Evolutionary conservation across 2,329 filamentous ascomycete species (phyloP), one percentile per base, ranked within the genome.

Genomic region (Graphilbum fragrans): DNA sequence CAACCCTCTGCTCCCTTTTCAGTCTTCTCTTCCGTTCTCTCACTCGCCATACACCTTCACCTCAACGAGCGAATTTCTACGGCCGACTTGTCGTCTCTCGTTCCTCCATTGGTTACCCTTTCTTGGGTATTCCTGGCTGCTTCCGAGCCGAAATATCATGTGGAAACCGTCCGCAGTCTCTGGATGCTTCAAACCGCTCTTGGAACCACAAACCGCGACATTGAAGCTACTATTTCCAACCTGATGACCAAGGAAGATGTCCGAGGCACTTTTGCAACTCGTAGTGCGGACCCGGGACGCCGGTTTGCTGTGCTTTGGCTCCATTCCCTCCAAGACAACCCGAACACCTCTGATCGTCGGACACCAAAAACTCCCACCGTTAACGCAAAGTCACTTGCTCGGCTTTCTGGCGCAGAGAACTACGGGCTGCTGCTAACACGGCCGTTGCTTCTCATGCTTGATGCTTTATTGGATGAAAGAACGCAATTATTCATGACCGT

Each of bases 141-240:
- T n/a, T 70, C 79, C 12, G 80, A 81, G 47, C 87, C 88, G 0
- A 94, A 94, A 55, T 93, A 90, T 50, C 92, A 96, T 54, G 88
- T 98, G 25, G 93, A 98, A 62, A 81, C 87, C 17, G 85, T 93
- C 9, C 78, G 84, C 43, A 82, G 79, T 50, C 65, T 98, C 32
- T 94, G 92, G 85, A 78, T 86, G 49, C 64, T 98, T 39, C 87
- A 96, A 51, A 74, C 71, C 20, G 72, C 78, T 1, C 71, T 94
- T 12, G 74, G 80, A 2, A 64, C 70, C 32, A 64, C 71, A 2
- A 79, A 80, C 50, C 78, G 82, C 39, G 76, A 87, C 36, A 80
- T 94, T 5, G 88, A 94, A 58, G 86, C 85, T 20, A 77, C 84
- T 0, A 75, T 94, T 33, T 73, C 78, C 20, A 70, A 73, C 21